phyloP scores from a whole-genome alignment of 495 filamentous ascomycete genomes.

The Talaromyces thailandensis region DNA sequence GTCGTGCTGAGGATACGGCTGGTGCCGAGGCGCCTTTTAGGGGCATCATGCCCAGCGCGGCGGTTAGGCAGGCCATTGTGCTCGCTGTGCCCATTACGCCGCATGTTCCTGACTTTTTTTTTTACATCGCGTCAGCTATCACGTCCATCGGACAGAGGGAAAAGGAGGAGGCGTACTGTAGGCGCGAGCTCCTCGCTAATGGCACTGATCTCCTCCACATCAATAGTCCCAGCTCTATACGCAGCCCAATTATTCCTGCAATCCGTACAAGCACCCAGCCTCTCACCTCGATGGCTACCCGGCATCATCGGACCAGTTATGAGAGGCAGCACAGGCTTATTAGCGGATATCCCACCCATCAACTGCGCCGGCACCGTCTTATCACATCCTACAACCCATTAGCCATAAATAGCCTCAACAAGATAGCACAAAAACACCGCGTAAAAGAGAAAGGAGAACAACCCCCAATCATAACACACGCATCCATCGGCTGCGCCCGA shows the following conservation, averaged over 20 bases:
- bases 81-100: slow-evolving; percentile 64
- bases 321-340: slow-evolving; percentile 55
- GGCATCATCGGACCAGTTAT: slow-evolving; percentile 63
- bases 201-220: slow-evolving; percentile 56
- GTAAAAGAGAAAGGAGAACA: slow-evolving; percentile 5
- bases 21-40: slow-evolving; percentile 51
- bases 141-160: slow-evolving; percentile 8
- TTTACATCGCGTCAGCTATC: not conserved
- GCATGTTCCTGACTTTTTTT: slow-evolving; percentile 60
- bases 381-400: slow-evolving; percentile 42
- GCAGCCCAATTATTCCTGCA: slow-evolving; percentile 61
- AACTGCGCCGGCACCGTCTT: slow-evolving; percentile 61
- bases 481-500: slow-evolving; percentile 53
- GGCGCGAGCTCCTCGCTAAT: slow-evolving; percentile 63
- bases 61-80: slow-evolving; percentile 60
- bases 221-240: slow-evolving; percentile 48
- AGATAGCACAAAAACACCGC: not conserved
- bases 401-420: not conserved
- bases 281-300: slow-evolving; percentile 45
- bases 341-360: slow-evolving; percentile 62
- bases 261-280: slow-evolving; percentile 60
- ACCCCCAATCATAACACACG: slow-evolving; percentile 58
- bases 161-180: slow-evolving; percentile 28
- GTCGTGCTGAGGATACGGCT: slow-evolving; percentile 53
- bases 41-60: slow-evolving; percentile 56